These are phyloP conservation scores for Zygotorulaspora chibaensis DNA, from an alignment of 805 yeast genomes.

Conservation along the genomic window DNA sequence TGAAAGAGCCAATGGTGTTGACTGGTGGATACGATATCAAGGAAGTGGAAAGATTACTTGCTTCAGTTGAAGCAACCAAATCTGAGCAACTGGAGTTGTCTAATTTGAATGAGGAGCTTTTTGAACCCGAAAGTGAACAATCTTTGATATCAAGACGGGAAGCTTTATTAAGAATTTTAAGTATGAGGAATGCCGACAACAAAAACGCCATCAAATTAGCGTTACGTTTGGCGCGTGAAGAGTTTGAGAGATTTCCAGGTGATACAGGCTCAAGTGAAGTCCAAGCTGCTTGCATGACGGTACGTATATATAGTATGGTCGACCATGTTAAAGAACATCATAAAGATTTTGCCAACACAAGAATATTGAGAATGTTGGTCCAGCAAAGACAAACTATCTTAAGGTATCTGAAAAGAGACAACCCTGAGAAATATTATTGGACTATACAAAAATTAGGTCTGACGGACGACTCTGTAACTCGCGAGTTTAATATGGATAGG, in stretches of 20 bases:
- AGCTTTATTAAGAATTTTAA: constrained; percentile 65
- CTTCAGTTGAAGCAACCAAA: constrained; percentile 44
- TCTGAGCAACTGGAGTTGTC: constrained; percentile 26
- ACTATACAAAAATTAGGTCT: constrained; percentile 83
- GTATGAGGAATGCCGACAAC: constrained; percentile 64
- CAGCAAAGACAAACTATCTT: constrained; percentile 84
- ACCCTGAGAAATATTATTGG: constrained; percentile 81
- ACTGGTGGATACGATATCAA: constrained; percentile 53
- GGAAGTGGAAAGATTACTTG: constrained; percentile 71
- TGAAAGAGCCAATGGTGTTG: constrained; percentile 61
- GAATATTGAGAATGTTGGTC: constrained; percentile 73
- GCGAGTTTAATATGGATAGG: constrained; percentile 78
- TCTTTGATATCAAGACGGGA: constrained; percentile 58
- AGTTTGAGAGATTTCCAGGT: constrained; percentile 78
- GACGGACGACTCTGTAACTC: constrained; percentile 68
- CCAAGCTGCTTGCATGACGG: constrained; percentile 87
- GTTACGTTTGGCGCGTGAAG: constrained; percentile 61
- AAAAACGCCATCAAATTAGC: constrained; percentile 56
- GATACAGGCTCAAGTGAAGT: constrained; percentile 96
- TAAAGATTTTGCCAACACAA: constrained; percentile 68
- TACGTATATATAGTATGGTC: constrained; percentile 71
- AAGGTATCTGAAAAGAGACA: constrained; percentile 72
- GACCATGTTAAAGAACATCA: constrained; percentile 64
- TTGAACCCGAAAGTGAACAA: constrained; percentile 26
- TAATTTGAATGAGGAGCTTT: constrained; percentile 23